Base-by-base conservation (phyloP, 2,329 filamentous ascomycete species). In the Arthrobotrys musiformis region DNA sequence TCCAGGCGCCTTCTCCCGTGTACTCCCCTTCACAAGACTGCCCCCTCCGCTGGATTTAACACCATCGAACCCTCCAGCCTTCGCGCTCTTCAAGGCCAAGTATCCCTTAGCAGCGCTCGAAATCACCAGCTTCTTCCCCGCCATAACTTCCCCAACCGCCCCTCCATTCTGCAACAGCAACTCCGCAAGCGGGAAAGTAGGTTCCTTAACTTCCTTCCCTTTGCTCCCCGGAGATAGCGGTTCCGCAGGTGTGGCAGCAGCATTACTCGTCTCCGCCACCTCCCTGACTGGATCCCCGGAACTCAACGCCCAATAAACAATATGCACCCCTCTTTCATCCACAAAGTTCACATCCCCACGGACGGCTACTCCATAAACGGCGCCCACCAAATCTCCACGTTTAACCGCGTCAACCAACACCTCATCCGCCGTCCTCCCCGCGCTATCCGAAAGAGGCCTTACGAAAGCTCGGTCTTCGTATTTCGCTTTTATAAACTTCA, bases 401-500 rank as follows among this genome's bases (percentile, higher is more conserved):
- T 98, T 99, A 83, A 98, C 94, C 8, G 92, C 94, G 4, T 94
- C 93, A 42, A 99, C 86, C 4, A 99, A 87, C 0, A 92, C 94
- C 81, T 99, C 95, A 78, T 98, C 93, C 0, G 94, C 86, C 0
- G 91, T 93, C 1, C 30, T 58, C n/a, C 54, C 54, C 4, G 19
- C 5, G 6, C 33, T 13, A 0, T 58, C 54, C 3, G 33, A 11
- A n/a, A 42, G 40, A 7, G 54, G 54, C 11, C 19, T 58, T 2
- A 99, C 91, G 81, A 89, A 98, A 2, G 89, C 89, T 76, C 90
- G 88, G 35, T 98, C 93, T 60, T 93, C 92, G 82, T 99, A 99
- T 84, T 99, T 99, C 68, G 91, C 88, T 0, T 93, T 98, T 83
- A 99, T 98, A 83, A 97, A 99, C 80, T 89, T 91, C n/a, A 98